Base-by-base conservation (phyloP, 129 eudicot species). In the Centrapalus pauciflorus region DNA sequence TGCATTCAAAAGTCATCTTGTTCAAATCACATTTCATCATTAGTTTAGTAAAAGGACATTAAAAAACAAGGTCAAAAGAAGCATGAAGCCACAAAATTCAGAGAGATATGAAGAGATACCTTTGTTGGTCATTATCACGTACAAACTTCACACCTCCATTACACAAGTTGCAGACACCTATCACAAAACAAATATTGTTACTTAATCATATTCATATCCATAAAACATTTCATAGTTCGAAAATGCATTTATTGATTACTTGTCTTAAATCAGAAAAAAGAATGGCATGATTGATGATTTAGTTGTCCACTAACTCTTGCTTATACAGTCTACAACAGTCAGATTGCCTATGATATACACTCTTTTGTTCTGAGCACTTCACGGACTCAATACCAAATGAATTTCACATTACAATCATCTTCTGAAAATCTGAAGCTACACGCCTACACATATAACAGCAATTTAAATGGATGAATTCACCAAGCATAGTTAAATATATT, bases 81-180 rank as follows among this genome's bases (percentile, higher is more conserved):
- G 56, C 23, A 10, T 3, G 32, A 50, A 60, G 25, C 30, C 60
- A 19, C 21, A 3, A 69, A 27, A 21, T 51, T 13, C 41, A 25
- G 37, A 72, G 12, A 38, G 55, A 12, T n/a, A n/a, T 12, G 2
- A 67, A 48, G 45, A 29, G 27, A 69, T 73, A 94, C 97, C 99
- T 82, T 71, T 83, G 73, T 0, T 78, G 76, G 46, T 94, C 99
- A 76, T 94, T 77, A 79, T 86, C 95, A 0, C 96, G 86, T 26
- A 94, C 99, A 38, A 89, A 82, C 86, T 87, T 86, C 81, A 89
- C 97, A 48, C 97, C 97, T 76, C 97, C 99, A 71, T 94, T 94
- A 65, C 99, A 94, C 19, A 94, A 74, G 81, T 94, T 94, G 90
- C 99, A 94, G 17, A 94, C 99, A 77, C 99, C 99, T 89, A 65